Percentiles rank a stretch among this genome's conserved stretches.
Conservation (phyloP, 345 rosid species). For the Eucalyptus polybractea region DNA sequence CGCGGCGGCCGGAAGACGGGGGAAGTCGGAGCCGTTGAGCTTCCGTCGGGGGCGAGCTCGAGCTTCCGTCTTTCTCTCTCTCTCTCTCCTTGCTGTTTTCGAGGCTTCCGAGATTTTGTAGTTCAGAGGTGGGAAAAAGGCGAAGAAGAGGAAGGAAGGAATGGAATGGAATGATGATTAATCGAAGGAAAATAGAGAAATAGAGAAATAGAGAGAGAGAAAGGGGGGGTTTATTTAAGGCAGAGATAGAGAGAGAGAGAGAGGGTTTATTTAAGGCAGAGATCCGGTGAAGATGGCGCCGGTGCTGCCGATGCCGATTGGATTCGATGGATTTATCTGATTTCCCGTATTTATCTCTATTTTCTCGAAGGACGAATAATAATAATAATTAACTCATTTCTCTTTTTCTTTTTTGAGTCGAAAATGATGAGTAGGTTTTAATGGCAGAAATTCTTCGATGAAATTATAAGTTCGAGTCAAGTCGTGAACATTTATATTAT, state of each 20-base stretch:
- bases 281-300: slow-evolving; percentile 37
- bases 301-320: neutral
- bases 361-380: neutral
- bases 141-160: neutral
- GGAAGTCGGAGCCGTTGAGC: neutral
- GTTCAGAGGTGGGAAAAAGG: neutral
- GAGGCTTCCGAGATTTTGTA: slow-evolving; percentile 8
- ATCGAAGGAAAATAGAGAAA: neutral
- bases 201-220: neutral
- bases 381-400: no score
- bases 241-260: neutral
- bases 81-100: neutral
- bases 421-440: no score
- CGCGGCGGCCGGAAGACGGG: neutral
- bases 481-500: neutral
- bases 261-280: neutral
- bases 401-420: no score
- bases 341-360: neutral
- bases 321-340: neutral
- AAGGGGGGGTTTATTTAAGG: neutral
- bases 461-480: neutral
- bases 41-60: neutral
- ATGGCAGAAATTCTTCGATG: neutral
- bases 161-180: neutral
- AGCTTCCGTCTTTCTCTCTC: neutral